A percentile compares a stretch with the other conserved stretches of the same genome.
Conservation (phyloP, 768 basidiomycete genomes). For the Lenzites betulinus region DNA sequence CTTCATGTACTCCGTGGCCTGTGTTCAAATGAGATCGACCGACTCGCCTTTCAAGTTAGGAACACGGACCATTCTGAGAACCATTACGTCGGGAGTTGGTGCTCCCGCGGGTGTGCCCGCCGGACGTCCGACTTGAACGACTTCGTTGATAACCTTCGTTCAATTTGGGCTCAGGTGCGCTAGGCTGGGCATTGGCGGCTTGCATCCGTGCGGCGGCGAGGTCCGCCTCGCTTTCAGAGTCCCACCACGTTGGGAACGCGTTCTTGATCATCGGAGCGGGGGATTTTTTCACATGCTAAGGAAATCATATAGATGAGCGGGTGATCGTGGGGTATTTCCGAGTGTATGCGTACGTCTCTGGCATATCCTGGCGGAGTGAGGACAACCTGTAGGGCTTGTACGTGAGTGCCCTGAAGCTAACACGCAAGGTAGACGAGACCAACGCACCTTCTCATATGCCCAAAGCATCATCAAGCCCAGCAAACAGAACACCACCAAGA, state of each 20-base stretch:
- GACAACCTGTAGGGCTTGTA: constrained; percentile 47
- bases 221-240: constrained; percentile 23
- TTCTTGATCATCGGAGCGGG: constrained; percentile 23
- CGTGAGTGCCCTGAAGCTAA: neutral
- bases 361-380: constrained; percentile 72
- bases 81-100: neutral
- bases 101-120: neutral
- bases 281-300: constrained; percentile 31
- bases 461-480: constrained; percentile 74
- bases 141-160: neutral
- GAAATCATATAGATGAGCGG: neutral
- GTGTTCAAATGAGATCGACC: no score
- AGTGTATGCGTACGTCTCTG: constrained; percentile 50
- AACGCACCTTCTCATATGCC: constrained; percentile 70
- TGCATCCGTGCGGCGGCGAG: constrained; percentile 23
- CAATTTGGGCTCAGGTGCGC: neutral
- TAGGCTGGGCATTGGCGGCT: neutral
- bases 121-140: no score
- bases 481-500: constrained; percentile 62
- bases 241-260: constrained; percentile 27
- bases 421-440: no score
- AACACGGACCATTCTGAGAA: neutral
- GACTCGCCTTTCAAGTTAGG: neutral
- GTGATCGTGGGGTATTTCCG: neutral
- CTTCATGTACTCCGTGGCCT: neutral